Conservation (phyloP, 352 stramenopile species). For the Pythium sp. region DNA sequence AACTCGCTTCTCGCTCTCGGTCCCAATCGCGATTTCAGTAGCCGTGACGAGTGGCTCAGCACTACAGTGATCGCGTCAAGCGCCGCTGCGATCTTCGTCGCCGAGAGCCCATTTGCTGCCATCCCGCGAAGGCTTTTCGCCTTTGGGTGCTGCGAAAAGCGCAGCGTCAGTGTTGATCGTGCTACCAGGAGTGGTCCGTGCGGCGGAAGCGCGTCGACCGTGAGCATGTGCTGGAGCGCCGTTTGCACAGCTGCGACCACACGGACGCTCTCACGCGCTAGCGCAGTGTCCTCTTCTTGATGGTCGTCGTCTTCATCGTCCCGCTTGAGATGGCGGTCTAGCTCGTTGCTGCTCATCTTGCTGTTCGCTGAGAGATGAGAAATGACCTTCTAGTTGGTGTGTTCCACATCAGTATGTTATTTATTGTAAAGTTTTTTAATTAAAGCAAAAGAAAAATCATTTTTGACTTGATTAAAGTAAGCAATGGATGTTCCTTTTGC, state of each 20-base stretch:
- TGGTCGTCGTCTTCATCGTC: neutral
- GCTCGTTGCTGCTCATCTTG: neutral
- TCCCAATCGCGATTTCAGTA: neutral
- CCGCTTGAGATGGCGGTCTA: neutral
- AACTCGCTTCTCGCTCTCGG: neutral
- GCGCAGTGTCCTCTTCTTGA: neutral
- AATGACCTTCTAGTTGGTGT: too few relatives aligned
- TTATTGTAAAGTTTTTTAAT: too few relatives aligned
- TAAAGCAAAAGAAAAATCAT: too few relatives aligned
- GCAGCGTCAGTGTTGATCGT: neutral
- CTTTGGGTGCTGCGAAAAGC: neutral
- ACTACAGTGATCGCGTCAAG: neutral
- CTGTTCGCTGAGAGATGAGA: too few relatives aligned
- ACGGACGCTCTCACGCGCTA: neutral
- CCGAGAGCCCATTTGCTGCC: neutral
- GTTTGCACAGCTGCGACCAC: neutral
- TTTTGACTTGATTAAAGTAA: too few relatives aligned
- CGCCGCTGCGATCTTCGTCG: neutral
- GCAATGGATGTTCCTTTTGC: conserved; percentile 19
- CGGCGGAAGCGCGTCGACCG: neutral
- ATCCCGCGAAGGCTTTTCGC: neutral
- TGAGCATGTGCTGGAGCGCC: neutral
- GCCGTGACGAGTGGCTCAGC: neutral
- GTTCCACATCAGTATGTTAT: too few relatives aligned
- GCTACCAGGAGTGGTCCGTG: neutral